Evolutionary conservation across 805 yeast species (phyloP), one percentile per base, ranked within the genome.

Genomic region (Wickerhamiella azymoides): DNA sequence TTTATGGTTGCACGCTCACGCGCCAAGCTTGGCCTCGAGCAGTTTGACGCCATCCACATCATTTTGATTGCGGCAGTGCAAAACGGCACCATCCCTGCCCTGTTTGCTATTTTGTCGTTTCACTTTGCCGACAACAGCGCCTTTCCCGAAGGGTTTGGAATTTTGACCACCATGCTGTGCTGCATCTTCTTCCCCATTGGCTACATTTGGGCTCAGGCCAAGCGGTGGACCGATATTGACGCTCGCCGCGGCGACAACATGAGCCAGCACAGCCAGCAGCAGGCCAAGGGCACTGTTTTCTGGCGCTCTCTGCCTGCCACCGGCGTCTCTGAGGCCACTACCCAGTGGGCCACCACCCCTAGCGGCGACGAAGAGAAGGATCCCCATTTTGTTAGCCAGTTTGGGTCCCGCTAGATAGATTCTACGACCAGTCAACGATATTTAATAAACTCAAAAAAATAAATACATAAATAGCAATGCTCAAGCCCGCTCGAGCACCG

Each of bases 11-110:
- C 84, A 21, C 70, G 77, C 47, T 72, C 84, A 5, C 73, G 98
- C 61, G 70, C 85, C 45, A 73, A 66, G 50, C 60, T 88, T 42
- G 98, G 98, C 0, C 66, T 85, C 49, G 76, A 71, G 57, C 94
- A 84, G 58, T 84, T 88, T 57, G 88, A 80, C 50, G 77, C 83
- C 21, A 75, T 83, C 59, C 95, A 85, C 59, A 76, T 86, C 30
- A 63, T 92, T 39, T 63, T 84, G 48, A 80, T 88, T 46, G 84
- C 84, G 89, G 67, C 84, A 0, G 63, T 76, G 11, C 97, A 92
- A 61, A 78, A 94, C 0, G 73, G 88, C 71, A 60, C 86, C 9
- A 64, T 84, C 16, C 96, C 97, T 2, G 74, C 92, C 61, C 79
- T 10, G 54, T 89, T 46, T 28, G 32, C 41, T 2, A 27, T 46